Base-by-base conservation (phyloP, 106 monocot genomes). In the Platanthera guangdongensis region DNA sequence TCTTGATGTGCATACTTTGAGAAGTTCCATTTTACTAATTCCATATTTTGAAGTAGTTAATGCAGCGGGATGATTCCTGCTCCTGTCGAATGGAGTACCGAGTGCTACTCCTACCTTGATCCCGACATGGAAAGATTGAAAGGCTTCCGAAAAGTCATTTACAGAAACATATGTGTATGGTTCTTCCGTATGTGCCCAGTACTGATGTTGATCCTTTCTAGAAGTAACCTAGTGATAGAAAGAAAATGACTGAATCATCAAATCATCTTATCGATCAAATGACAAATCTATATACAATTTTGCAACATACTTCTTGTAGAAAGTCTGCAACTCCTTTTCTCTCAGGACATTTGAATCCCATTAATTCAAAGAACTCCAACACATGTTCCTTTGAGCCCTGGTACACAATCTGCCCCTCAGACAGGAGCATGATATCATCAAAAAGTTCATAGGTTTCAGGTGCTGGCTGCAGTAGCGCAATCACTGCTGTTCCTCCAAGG, bases 191-290 rank as follows among this genome's bases (percentile, higher is more conserved):
- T 75, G 81, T 14, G 70, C 69, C 85, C 85, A 85, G 60, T 85
- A 85, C 53, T 85, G 85, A 21, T 60, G 76, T 78, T 85, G 84
- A 68, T 85, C 84, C 78, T 85, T 85, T 57, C 69, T 81, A 16
- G 84, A 85, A 46, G 84, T 85, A 12, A 85, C 84, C 84, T 84
- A 19, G 52, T 46, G 51, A 55, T 47, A 57, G 57, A 63, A 47
- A 52, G 8, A 69, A 70, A 54, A 52, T 59, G 28, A 7, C 11
- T 39, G 9, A 63, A 46, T 68, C 9, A 47, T 2, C 39, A 25
- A 51, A 19, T 72, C 47, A 10, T 5, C 22, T 6, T 51, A 9
- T 51, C 22, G 13, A 10, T 50, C 16, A 22, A 50, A 25, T 4
- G 39, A 32, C 10, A 57, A 16, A 55, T 75, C 45, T 75, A 14